phyloP scores from a whole-genome alignment of 768 basidiomycete genomes.

The Hortiboletus campestris region DNA sequence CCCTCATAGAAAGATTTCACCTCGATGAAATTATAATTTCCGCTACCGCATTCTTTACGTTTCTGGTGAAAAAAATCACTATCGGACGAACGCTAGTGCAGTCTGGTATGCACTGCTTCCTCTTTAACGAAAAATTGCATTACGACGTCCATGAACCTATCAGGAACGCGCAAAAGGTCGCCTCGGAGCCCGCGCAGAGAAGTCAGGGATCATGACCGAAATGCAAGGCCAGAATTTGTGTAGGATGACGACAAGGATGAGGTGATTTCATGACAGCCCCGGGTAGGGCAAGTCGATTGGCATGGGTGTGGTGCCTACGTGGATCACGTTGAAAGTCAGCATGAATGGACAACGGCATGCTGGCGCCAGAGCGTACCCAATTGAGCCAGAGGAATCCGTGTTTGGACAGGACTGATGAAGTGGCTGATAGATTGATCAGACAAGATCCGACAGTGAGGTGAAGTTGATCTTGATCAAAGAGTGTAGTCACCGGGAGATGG shows the following conservation, averaged over 20 bases:
- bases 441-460: neutral
- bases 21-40: neutral
- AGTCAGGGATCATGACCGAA: conserved; percentile 2
- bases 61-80: neutral
- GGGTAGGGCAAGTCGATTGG: conserved; percentile 10
- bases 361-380: conserved; percentile 2
- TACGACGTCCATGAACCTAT: conserved; percentile 20
- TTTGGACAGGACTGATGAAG: neutral
- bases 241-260: conserved; percentile 21
- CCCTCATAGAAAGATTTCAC: neutral
- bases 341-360: conserved; percentile 8
- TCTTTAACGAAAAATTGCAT: conserved; percentile 22
- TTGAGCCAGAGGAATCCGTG: neutral
- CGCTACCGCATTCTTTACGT: conserved; percentile 12
- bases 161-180: conserved; percentile 25
- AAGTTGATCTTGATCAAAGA: conserved; percentile 5
- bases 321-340: conserved; percentile 11
- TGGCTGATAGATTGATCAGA: conserved; percentile 1
- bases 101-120: conserved; percentile 20
- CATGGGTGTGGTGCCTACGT: conserved; percentile 11
- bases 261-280: conserved; percentile 19
- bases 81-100: neutral
- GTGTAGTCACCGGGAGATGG: neutral
- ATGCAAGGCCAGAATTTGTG: neutral
- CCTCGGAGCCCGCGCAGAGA: conserved; percentile 35